Evolutionary conservation across 345 rosid genomes (phyloP).

Genomic region (Arabidopsis arenosa): DNA sequence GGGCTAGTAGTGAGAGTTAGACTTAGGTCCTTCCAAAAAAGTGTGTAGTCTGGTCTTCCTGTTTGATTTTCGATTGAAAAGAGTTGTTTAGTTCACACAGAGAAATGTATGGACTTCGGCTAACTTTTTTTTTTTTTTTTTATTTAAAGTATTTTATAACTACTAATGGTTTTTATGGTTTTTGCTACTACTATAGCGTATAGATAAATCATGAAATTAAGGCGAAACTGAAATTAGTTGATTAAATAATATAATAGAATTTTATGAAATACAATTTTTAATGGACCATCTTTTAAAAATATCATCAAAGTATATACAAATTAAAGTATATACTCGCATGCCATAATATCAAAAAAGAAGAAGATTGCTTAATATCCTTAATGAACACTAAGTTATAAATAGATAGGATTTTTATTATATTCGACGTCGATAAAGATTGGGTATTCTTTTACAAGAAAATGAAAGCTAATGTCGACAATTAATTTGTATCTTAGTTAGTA

Average conservation of each 20-base stretch:
- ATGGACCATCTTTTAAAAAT: neutral
- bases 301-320: neutral
- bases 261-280: neutral
- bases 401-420: neutral
- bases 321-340: neutral
- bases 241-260: neutral
- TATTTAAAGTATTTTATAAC: neutral
- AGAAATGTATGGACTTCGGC: neutral
- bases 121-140: no score
- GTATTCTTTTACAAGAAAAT: neutral
- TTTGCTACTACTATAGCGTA: no score
- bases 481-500: neutral
- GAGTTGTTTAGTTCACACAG: neutral
- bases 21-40: neutral
- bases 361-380: no score
- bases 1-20: neutral
- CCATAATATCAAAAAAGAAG: no score
- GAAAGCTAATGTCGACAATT: neutral
- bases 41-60: neutral
- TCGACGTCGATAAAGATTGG: neutral
- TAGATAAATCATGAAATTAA: neutral
- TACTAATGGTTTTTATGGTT: no score
- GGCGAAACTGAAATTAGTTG: neutral
- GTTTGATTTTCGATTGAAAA: neutral
- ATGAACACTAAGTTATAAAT: neutral